Conservation (phyloP, 768 basidiomycete genomes). For the Sporobolomyces phaffii region DNA sequence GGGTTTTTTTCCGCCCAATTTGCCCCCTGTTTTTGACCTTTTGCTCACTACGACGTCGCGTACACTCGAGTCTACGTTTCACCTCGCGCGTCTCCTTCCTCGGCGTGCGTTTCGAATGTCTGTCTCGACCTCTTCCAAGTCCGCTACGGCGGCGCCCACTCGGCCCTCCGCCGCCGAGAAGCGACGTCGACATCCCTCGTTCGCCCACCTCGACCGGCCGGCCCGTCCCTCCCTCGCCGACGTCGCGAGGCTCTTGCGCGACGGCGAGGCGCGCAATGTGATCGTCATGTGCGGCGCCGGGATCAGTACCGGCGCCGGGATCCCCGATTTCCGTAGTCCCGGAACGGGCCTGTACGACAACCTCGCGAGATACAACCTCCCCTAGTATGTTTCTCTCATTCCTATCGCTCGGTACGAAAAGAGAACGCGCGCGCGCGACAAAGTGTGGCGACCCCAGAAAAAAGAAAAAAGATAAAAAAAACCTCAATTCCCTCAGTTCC, state of each 20-base stretch:
- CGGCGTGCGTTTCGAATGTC: no score
- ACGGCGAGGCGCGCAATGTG: conserved; percentile 33
- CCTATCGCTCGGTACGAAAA: neutral
- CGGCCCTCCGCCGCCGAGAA: neutral
- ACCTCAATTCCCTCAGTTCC: no score
- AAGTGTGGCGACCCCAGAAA: no score
- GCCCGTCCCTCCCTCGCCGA: conserved; percentile 22
- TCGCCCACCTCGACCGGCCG: conserved; percentile 3
- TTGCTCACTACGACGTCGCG: no score
- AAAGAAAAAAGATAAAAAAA: no score
- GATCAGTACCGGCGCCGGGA: conserved; percentile 68
- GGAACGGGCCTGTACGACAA: conserved; percentile 61
- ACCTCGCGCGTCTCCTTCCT: no score
- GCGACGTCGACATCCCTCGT: neutral
- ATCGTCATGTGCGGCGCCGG: conserved; percentile 50
- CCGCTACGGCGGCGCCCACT: no score
- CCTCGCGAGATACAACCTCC: conserved; percentile 47
- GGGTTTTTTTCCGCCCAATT: no score
- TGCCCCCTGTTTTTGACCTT: no score
- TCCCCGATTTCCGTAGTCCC: conserved; percentile 79
- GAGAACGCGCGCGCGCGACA: no score
- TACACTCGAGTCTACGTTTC: no score
- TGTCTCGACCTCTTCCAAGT: no score
- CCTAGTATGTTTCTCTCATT: conserved; percentile 8
- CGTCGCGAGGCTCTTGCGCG: conserved; percentile 38